Percentiles rank a stretch among this genome's conserved stretches.
Evolutionary conservation across 202 grass and related monocot species (phyloP).

Genomic region (Cymbopogon flexuosus): DNA sequence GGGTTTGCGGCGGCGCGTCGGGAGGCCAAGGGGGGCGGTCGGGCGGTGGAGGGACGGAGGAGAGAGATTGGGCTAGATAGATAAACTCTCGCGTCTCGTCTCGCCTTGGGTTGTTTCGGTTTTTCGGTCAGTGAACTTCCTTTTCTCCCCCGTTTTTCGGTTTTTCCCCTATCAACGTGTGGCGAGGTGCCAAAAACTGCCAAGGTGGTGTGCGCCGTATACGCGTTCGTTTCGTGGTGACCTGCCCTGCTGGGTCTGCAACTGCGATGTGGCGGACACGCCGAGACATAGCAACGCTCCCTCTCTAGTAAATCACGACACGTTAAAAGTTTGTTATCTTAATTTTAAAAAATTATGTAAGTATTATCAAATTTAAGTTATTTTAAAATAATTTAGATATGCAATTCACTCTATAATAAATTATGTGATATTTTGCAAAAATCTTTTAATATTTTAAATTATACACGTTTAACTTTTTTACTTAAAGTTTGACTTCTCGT

Average conservation of each 20-base stretch:
- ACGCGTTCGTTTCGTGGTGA: not conserved
- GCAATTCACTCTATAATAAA: no score
- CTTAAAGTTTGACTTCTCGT: no score
- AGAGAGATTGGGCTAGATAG: constrained; percentile 38
- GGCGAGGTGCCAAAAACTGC: not conserved
- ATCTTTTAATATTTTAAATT: no score
- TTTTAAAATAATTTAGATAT: no score
- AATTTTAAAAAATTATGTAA: no score
- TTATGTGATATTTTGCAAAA: no score
- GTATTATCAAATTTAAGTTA: no score
- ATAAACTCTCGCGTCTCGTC: constrained; percentile 35
- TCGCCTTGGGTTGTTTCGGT: not conserved
- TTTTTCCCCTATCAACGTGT: not conserved
- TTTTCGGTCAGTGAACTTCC: not conserved
- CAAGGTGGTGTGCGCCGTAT: not conserved
- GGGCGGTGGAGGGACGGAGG: not conserved
- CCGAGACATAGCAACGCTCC: not conserved
- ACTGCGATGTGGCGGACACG: constrained; percentile 9
- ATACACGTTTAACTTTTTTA: no score
- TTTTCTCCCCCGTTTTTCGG: not conserved
- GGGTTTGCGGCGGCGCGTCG: constrained; percentile 38
- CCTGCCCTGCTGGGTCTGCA: constrained; percentile 1
- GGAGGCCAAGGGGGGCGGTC: not conserved
- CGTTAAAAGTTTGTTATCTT: no score
- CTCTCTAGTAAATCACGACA: no score